Evolutionary conservation across 768 basidiomycete species (phyloP).

Genomic region (Boletellus ananas): DNA sequence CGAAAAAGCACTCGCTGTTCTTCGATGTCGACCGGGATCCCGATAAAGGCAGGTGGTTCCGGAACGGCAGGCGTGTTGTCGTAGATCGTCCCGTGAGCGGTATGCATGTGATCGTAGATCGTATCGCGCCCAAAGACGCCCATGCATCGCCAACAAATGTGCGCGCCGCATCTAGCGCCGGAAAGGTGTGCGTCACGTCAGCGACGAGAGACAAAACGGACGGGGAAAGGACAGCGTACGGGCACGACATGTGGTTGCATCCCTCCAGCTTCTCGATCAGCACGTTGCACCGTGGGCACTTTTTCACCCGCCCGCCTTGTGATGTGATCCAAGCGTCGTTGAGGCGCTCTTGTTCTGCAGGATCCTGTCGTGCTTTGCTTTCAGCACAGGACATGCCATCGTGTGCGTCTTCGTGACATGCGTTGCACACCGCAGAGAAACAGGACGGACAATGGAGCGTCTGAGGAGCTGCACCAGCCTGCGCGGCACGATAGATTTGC

Average conservation of each 20-base stretch:
- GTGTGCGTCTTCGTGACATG: constrained; percentile 58
- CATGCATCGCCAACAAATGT: constrained; percentile 72
- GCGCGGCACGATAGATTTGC: constrained; percentile 61
- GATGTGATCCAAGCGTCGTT: constrained; percentile 53
- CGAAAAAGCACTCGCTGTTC: constrained; percentile 20
- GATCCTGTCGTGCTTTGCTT: constrained; percentile 28
- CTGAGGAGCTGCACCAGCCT: constrained; percentile 34
- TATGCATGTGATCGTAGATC: constrained; percentile 39
- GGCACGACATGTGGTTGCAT: constrained; percentile 78
- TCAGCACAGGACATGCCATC: constrained; percentile 60
- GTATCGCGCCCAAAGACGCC: constrained; percentile 30
- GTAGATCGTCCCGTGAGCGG: constrained; percentile 30
- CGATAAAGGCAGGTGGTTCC: constrained; percentile 8
- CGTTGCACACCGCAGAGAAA: constrained; percentile 58
- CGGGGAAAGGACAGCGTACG: constrained; percentile 7
- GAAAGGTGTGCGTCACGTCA: too few relatives aligned
- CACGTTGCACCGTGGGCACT: constrained; percentile 66
- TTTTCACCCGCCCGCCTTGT: constrained; percentile 57
- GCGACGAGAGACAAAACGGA: background rate
- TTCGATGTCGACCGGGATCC: constrained; percentile 15
- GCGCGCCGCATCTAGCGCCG: constrained; percentile 55
- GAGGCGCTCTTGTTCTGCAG: constrained; percentile 49
- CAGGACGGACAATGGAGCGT: constrained; percentile 65
- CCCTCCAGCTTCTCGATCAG: constrained; percentile 68
- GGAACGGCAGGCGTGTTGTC: constrained; percentile 9